Conservation (phyloP, 2,329 filamentous ascomycete species). For the Fulvia fulva region DNA sequence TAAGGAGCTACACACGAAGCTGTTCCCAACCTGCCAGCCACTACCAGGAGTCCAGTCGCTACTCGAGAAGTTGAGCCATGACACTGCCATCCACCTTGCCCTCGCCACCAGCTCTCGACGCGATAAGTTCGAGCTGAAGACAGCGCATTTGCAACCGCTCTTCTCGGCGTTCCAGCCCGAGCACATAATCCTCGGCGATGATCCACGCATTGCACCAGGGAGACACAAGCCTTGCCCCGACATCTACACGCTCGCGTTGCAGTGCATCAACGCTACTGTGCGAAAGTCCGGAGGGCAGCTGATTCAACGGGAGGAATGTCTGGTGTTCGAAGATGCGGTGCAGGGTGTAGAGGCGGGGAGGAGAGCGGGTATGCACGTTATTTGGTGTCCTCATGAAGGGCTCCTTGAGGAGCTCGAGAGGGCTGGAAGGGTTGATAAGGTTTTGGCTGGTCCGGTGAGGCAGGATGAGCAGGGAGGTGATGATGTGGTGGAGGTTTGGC, state of each 20-base stretch:
- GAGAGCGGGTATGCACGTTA: conserved; percentile 84
- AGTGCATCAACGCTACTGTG: conserved; percentile 62
- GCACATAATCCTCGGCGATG: conserved; percentile 78
- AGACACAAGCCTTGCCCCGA: conserved; percentile 89
- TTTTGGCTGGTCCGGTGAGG: conserved; percentile 76
- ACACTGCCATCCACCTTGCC: conserved; percentile 72
- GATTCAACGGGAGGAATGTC: conserved; percentile 76
- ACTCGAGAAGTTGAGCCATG: conserved; percentile 40
- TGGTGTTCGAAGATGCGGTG: conserved; percentile 92
- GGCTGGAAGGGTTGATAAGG: conserved; percentile 68
- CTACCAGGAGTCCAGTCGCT: too few relatives aligned
- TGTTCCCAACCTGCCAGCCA: conserved; percentile 69
- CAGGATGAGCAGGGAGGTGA: conserved; percentile 56
- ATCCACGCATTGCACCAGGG: conserved; percentile 63
- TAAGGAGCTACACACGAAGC: conserved; percentile 59
- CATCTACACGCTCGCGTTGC: conserved; percentile 80
- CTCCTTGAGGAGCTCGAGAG: conserved; percentile 56
- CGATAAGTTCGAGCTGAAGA: conserved; percentile 72
- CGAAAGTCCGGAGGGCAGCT: conserved; percentile 51
- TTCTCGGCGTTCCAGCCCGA: conserved; percentile 58
- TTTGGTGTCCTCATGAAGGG: conserved; percentile 81
- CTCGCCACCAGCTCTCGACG: conserved; percentile 76
- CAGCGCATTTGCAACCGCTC: conserved; percentile 47
- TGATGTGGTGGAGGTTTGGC: too few relatives aligned
- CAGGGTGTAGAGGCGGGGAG: conserved; percentile 85